A percentile compares a stretch with the other conserved stretches of the same genome.
phyloP scores from a whole-genome alignment of 345 rosid species.

The Aethionema arabicum region DNA sequence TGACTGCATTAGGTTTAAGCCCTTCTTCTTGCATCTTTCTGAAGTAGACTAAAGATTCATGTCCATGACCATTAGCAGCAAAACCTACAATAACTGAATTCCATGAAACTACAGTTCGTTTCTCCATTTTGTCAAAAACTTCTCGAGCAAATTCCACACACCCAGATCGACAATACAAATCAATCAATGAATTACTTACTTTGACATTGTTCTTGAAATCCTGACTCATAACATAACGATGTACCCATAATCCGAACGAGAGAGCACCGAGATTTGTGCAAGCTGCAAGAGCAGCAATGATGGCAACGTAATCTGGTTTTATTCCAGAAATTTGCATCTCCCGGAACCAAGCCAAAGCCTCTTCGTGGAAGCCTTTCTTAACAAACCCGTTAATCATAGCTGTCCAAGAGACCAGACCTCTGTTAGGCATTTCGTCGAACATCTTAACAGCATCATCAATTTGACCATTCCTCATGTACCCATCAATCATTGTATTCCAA shows the following conservation, averaged over 20 bases:
- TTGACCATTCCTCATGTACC: slow-evolving; percentile 51
- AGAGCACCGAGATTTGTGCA: slow-evolving; percentile 61
- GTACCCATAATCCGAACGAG: slow-evolving; percentile 56
- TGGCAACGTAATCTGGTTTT: slow-evolving; percentile 56
- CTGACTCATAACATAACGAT: slow-evolving; percentile 47
- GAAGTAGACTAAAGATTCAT: slow-evolving; percentile 56
- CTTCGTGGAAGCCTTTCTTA: slow-evolving; percentile 45
- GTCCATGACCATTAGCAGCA: slow-evolving; percentile 56
- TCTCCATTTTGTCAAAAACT: slow-evolving; percentile 59
- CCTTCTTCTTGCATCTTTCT: slow-evolving; percentile 56
- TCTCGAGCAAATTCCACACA: slow-evolving; percentile 58
- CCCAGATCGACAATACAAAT: slow-evolving; percentile 77
- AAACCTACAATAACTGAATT: slow-evolving; percentile 67
- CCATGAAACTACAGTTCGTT: slow-evolving; percentile 72
- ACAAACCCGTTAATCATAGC: slow-evolving; percentile 70
- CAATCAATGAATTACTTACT: slow-evolving; percentile 62
- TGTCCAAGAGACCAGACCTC: slow-evolving; percentile 70
- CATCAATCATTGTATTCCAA: slow-evolving; percentile 79
- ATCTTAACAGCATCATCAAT: slow-evolving; percentile 42
- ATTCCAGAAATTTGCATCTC: slow-evolving; percentile 62
- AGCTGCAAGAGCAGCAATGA: slow-evolving; percentile 61
- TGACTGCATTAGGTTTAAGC: slow-evolving; percentile 62
- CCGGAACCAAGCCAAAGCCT: slow-evolving; percentile 59
- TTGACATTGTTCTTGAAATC: slow-evolving; percentile 47
- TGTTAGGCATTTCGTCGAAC: slow-evolving; percentile 63